Base-by-base conservation (phyloP, 73 alveolate species). In the Blepharisma stoltei region DNA sequence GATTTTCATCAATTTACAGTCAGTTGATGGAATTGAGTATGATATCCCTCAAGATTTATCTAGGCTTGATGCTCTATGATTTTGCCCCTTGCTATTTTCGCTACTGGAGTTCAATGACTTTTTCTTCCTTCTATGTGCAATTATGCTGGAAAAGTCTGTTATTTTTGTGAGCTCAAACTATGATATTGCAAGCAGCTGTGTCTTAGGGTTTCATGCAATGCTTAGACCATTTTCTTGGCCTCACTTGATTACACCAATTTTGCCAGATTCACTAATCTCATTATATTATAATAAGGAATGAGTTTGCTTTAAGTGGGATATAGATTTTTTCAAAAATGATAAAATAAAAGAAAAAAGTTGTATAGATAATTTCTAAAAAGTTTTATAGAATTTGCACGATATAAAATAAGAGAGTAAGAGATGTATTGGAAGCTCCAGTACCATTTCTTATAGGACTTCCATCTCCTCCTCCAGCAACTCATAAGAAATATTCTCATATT, bases 351-450 rank as follows among this genome's bases (percentile, higher is more conserved):
- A n/a, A n/a, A n/a, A n/a, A n/a, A n/a, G n/a, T n/a, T n/a, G n/a
- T n/a, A n/a, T n/a, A n/a, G n/a, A n/a, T n/a, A n/a, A n/a, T n/a
- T n/a, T n/a, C n/a, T n/a, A n/a, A n/a, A n/a, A n/a, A n/a, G n/a
- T n/a, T n/a, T n/a, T n/a, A n/a, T n/a, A n/a, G n/a, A n/a, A n/a
- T n/a, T n/a, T n/a, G n/a, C n/a, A n/a, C n/a, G n/a, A n/a, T n/a
- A n/a, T n/a, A n/a, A n/a, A n/a, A n/a, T n/a, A n/a, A n/a, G n/a
- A n/a, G 41, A 47, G 76, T 88, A 37, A 54, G 82, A 6, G 95
- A 88, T 18, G 50, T 85, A 23, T 46, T 88, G 11, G 89, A 81
- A 48, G 95, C 95, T 21, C 95, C 95, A 50, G 83, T 80, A 69
- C 95, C 95, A 6, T 54, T 85, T 20, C 37, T 88, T 5, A 71